phyloP scores from a whole-genome alignment of 306 rosid genomes.

The Dryas octopetala region DNA sequence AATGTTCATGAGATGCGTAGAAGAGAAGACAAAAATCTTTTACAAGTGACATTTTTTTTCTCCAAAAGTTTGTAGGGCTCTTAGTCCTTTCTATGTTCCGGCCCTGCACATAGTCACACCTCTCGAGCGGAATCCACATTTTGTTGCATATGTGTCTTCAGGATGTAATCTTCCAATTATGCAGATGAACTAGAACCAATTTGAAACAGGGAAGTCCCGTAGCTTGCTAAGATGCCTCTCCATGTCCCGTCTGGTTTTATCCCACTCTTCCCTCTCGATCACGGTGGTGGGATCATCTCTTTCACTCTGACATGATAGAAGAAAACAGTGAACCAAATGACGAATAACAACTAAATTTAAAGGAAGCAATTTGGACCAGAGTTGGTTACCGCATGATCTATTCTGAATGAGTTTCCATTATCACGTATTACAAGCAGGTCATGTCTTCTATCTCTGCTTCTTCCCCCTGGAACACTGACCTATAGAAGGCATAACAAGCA shows the following conservation, averaged over 20 bases:
- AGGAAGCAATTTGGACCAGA: conserved; percentile 23
- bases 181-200: conserved; percentile 63
- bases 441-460: conserved; percentile 75
- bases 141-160: conserved; percentile 4
- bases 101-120: conserved; percentile 14
- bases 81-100: no score
- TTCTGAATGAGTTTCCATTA: conserved; percentile 79
- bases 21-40: no score
- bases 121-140: not conserved
- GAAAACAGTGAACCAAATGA: conserved; percentile 20
- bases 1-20: no score
- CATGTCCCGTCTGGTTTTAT: conserved; percentile 71
- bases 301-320: conserved; percentile 59
- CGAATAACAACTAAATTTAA: conserved; percentile 15
- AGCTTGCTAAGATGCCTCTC: conserved; percentile 94
- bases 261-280: conserved; percentile 88
- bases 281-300: conserved; percentile 82
- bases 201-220: conserved; percentile 78
- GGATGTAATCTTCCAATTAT: not conserved
- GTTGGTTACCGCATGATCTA: conserved; percentile 56
- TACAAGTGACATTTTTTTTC: no score
- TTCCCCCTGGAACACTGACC: conserved; percentile 90
- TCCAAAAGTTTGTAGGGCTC: no score
- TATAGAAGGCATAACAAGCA: conserved; percentile 28
- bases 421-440: conserved; percentile 85